Base-by-base conservation (phyloP, 768 basidiomycete species). In the Coprinopsis sp. region DNA sequence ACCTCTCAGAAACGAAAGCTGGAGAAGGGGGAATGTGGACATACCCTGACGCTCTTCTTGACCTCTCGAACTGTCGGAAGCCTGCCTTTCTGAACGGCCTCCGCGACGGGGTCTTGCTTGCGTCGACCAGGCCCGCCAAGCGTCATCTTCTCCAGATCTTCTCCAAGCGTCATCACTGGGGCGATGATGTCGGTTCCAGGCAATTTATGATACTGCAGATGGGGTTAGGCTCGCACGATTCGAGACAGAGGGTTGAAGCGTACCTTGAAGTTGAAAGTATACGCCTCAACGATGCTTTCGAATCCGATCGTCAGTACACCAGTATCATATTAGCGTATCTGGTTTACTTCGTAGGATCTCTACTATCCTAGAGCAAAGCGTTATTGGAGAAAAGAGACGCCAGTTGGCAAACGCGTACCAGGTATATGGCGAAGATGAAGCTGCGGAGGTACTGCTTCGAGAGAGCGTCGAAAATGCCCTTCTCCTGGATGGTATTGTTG, bases 211-310 rank as follows among this genome's bases (percentile, higher is more conserved):
- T 92, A 92, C 90, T 91, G 41, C 4, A 7, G 4, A 13, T 10
- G 10, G 7, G 19, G 8, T 28, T 21, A 13, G 33, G 16, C 12
- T 10, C 6, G 30, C 5, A 51, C 16, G 7, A 37, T 30, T 22
- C 18, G 21, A 33, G 18, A 22, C 12, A 28, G 28, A 11, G 25
- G 31, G 7, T 25, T 2, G 24, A n/a, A 31, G 28, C 67, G 51
- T 54, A 85, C 87, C 54, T 81, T 76, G 57, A 92, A 90, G 57
- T 90, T 87, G 67, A 92, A 92, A 0, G 87, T 91, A 57, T 91
- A 92, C 12, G 91, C 84, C 61, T 92, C 90, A 19, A 91, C 75
- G 46, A 92, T 85, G 64, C 90, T 92, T 52, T 14, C 11, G 23
- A 50, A 50, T 25, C 42, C 14, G 12, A 24, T n/a, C 31, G 36